phyloP scores from a whole-genome alignment of 176 grass and related monocot genomes.

The Juncus inflexus region DNA sequence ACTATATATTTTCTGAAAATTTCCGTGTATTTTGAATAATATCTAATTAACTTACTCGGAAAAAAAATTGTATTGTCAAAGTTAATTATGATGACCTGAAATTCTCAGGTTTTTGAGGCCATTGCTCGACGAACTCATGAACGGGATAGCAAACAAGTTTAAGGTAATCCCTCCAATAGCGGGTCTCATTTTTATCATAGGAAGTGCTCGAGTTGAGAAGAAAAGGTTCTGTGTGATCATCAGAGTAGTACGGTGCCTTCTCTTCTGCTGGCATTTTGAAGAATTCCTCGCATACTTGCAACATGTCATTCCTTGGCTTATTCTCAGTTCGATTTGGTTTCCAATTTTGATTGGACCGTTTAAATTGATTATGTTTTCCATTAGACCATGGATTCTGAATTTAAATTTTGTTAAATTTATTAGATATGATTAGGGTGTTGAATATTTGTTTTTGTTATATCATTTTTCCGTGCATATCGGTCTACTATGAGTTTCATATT shows the following conservation, averaged over 20 bases:
- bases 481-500: too few relatives aligned
- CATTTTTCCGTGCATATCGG: too few relatives aligned
- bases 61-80: too few relatives aligned
- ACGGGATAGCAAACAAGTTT: conserved; percentile 36
- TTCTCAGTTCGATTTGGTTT: too few relatives aligned
- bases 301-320: conserved; percentile 50
- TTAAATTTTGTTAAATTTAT: too few relatives aligned
- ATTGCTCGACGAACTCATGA: conserved; percentile 23
- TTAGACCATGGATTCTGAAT: too few relatives aligned
- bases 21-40: neutral
- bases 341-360: too few relatives aligned
- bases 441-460: too few relatives aligned
- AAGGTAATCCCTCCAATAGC: conserved; percentile 38
- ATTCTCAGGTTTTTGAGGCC: conserved; percentile 36
- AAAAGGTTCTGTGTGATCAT: conserved; percentile 22
- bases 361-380: too few relatives aligned
- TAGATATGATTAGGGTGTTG: too few relatives aligned
- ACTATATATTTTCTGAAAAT: conserved; percentile 16
- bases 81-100: too few relatives aligned
- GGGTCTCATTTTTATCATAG: conserved; percentile 21
- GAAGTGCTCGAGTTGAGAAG: conserved; percentile 21
- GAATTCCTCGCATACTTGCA: conserved; percentile 32
- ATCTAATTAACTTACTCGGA: neutral
- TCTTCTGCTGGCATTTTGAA: conserved; percentile 33
- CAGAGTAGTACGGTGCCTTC: conserved; percentile 31